Evolutionary conservation across 1,284 basidiomycete genomes (phyloP).

Genomic region (Sanguinoderma infundibulare): DNA sequence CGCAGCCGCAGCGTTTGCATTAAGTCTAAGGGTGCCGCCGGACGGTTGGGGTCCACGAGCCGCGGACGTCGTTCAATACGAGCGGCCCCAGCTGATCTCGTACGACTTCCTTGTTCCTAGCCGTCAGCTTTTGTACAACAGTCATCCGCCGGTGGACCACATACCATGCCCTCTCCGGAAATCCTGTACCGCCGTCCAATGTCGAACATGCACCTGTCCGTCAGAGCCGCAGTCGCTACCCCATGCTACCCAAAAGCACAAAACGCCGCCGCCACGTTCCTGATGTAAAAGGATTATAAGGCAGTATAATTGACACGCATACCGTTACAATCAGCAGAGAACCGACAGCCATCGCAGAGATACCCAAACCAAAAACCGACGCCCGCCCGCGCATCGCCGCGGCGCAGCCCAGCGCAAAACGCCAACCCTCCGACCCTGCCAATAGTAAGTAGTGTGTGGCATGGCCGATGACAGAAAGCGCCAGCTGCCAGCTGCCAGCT

Average conservation of each 20-base stretch:
- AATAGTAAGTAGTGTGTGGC: too few relatives aligned
- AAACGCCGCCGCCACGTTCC: background rate
- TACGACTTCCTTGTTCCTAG: background rate
- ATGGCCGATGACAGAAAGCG: too few relatives aligned
- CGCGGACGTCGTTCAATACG: background rate
- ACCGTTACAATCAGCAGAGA: conserved; percentile 20
- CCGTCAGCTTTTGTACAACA: background rate
- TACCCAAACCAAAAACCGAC: background rate
- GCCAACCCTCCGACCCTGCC: too few relatives aligned
- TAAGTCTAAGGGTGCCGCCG: background rate
- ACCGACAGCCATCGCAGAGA: background rate
- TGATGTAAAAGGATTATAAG: background rate
- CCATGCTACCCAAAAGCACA: background rate
- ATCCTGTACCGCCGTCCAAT: background rate
- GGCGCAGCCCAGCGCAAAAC: background rate
- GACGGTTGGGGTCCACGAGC: background rate
- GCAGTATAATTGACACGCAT: conserved; percentile 1
- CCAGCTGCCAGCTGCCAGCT: too few relatives aligned
- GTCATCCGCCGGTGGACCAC: background rate
- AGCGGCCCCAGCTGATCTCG: background rate
- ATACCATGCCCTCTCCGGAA: background rate
- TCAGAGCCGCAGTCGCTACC: background rate
- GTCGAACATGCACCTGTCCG: background rate
- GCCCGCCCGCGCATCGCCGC: background rate
- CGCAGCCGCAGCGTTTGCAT: too few relatives aligned